These are phyloP conservation scores for Penicilliopsis zonata DNA, from an alignment of 495 filamentous ascomycete genomes.

Conservation along the genomic window DNA sequence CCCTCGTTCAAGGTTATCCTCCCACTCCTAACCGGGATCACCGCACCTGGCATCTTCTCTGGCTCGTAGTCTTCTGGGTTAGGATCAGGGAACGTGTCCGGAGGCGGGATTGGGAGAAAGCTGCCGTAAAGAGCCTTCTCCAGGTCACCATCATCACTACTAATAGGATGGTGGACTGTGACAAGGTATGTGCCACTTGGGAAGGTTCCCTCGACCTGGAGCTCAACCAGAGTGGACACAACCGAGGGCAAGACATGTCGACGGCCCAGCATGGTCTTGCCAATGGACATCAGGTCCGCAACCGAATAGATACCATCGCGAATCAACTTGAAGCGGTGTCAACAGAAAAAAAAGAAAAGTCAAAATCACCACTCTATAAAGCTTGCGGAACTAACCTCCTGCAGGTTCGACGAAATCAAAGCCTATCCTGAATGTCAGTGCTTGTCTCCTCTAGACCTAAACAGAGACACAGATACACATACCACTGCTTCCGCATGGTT, in stretches of 20 bases:
- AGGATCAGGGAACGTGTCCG: constrained; percentile 50
- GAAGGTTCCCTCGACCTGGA: constrained; percentile 94
- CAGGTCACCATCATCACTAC: constrained; percentile 77
- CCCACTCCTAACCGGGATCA: constrained; percentile 56
- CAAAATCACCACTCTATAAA: background rate
- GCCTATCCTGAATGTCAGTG: constrained; percentile 39
- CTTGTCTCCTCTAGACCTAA: background rate
- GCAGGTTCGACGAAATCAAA: constrained; percentile 79
- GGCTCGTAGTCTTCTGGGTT: constrained; percentile 49
- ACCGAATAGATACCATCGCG: constrained; percentile 93
- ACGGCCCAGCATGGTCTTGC: constrained; percentile 84
- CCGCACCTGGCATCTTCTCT: constrained; percentile 63
- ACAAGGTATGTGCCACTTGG: constrained; percentile 85
- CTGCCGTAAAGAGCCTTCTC: constrained; percentile 80
- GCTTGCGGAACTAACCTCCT: constrained; percentile 47
- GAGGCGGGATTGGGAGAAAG: constrained; percentile 74
- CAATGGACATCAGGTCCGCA: constrained; percentile 84
- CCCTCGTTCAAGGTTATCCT: constrained; percentile 61
- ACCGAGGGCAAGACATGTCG: constrained; percentile 87
- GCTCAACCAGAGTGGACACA: constrained; percentile 57
- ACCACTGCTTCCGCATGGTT: constrained; percentile 90
- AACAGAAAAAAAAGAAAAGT: constrained; percentile 1
- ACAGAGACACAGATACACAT: constrained; percentile 17
- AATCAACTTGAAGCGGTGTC: constrained; percentile 54
- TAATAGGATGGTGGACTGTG: constrained; percentile 85